Evolutionary conservation across 2,329 filamentous ascomycete species (phyloP).

Genomic region (Alternaria longipes): DNA sequence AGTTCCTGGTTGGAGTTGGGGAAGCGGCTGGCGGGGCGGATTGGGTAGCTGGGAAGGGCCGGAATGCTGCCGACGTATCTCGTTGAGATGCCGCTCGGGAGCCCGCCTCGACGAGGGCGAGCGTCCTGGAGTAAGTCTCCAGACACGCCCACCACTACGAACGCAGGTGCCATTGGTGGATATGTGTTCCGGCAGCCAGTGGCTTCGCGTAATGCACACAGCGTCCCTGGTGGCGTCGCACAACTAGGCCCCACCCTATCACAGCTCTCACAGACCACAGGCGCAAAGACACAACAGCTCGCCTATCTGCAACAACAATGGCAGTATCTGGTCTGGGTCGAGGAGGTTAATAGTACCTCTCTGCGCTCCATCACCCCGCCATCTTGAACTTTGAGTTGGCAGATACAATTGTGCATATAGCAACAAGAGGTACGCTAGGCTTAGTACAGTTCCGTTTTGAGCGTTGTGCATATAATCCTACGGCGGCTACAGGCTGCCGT

Average conservation of each 20-base stretch:
- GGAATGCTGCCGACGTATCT: background rate
- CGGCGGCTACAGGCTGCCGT: slow-evolving; percentile 12
- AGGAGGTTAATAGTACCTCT: background rate
- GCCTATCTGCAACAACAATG: slow-evolving; percentile 13
- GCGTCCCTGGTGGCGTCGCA: slow-evolving; percentile 1
- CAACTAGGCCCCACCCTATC: slow-evolving; percentile 6
- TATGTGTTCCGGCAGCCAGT: background rate
- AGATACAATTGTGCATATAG: background rate
- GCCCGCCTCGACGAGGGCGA: slow-evolving; percentile 3
- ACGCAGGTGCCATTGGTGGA: slow-evolving; percentile 2
- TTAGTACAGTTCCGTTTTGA: slow-evolving; percentile 16
- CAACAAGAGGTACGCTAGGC: slow-evolving; percentile 10
- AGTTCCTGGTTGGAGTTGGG: slow-evolving; percentile 14
- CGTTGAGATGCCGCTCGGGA: slow-evolving; percentile 13
- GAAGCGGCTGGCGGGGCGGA: slow-evolving; percentile 13
- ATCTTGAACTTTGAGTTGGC: background rate
- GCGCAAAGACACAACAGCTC: slow-evolving; percentile 16
- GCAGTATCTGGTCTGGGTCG: slow-evolving; percentile 3
- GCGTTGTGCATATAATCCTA: slow-evolving; percentile 12
- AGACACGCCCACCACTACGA: background rate
- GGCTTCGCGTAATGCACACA: background rate
- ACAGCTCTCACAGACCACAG: background rate
- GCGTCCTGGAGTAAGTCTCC: background rate
- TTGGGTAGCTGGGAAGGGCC: slow-evolving; percentile 6
- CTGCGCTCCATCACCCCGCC: background rate